phyloP scores from a whole-genome alignment of 2,329 filamentous ascomycete genomes.

The Sporothrix variecibatus region DNA sequence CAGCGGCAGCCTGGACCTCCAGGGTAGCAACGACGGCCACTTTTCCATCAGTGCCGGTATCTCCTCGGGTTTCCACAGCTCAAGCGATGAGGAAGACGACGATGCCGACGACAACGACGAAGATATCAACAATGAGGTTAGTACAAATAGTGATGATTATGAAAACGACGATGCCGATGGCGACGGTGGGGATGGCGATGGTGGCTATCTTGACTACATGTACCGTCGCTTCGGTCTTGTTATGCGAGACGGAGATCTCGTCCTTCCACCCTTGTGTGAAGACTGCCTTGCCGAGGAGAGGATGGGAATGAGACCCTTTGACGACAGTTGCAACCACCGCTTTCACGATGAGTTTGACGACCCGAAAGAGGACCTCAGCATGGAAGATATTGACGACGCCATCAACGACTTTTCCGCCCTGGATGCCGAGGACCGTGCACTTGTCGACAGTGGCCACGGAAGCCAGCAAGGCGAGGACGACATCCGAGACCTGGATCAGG shows the following conservation, averaged over 20 bases:
- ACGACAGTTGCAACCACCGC: neutral
- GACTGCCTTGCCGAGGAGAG: neutral
- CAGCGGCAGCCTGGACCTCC: slow-evolving; percentile 34
- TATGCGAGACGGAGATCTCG: neutral
- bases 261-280: neutral
- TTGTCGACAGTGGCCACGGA: neutral
- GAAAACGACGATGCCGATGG: neutral
- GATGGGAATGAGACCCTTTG: neutral
- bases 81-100: slow-evolving; percentile 94
- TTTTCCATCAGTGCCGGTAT: slow-evolving; percentile 74
- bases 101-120: slow-evolving; percentile 86
- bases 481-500: neutral
- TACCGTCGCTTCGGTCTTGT: neutral
- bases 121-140: slow-evolving; percentile 69
- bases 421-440: neutral
- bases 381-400: neutral
- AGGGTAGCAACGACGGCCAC: slow-evolving; percentile 59
- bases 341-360: neutral
- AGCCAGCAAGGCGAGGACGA: neutral
- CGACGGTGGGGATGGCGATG: neutral
- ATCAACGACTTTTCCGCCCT: neutral
- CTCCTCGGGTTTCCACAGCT: slow-evolving; percentile 87
- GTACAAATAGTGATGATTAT: slow-evolving; percentile 36
- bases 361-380: neutral
- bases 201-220: neutral